Base-by-base conservation (phyloP, 164 flowering plant species). In the Platanus orientalis region DNA sequence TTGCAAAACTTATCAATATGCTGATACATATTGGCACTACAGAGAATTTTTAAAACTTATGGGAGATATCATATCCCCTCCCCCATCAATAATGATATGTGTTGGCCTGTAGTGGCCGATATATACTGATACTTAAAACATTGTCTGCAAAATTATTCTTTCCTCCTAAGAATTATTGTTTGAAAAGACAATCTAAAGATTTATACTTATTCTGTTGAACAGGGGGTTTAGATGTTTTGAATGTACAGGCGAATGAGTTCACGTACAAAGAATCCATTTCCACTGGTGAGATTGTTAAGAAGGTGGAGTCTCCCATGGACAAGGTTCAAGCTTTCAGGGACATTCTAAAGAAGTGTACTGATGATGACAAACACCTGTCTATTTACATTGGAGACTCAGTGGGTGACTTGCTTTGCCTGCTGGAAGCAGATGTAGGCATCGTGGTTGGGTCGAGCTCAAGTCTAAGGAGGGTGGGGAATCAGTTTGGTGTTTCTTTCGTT, bases 301-400 rank as follows among this genome's bases (percentile, higher is more conserved):
- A 63, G 58, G 64, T 77, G 59, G 75, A 77, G 60, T 74, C 80
- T 50, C 80, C 80, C 25, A 40, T 66, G 40, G 80, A 77, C 69
- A 77, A 77, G 57, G 48, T 71, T 63, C 55, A 61, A 51, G 73
- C 58, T 30, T 74, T 77, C 58, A 71, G 63, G 51, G 68, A 66
- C 27, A 62, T 56, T 42, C 54, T 74, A 59, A 63, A 57, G 30
- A 64, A 50, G 29, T 3, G 44, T 21, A 60, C 30, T 36, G 68
- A 63, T 7, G 48, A 32, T 14, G 40, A 42, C 17, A 68, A 71
- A 51, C 60, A 67, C 13, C 58, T 70, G 34, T 66, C 79, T 21
- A 66, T 76, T 20, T 76, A 76, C 50, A 63, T 76, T 49, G 79
- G 79, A 20, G 76, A 69, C 52, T 69, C 79, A 6, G 71, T 76